phyloP scores from a whole-genome alignment of 2,329 filamentous ascomycete species.

The Xylaria sp. region DNA sequence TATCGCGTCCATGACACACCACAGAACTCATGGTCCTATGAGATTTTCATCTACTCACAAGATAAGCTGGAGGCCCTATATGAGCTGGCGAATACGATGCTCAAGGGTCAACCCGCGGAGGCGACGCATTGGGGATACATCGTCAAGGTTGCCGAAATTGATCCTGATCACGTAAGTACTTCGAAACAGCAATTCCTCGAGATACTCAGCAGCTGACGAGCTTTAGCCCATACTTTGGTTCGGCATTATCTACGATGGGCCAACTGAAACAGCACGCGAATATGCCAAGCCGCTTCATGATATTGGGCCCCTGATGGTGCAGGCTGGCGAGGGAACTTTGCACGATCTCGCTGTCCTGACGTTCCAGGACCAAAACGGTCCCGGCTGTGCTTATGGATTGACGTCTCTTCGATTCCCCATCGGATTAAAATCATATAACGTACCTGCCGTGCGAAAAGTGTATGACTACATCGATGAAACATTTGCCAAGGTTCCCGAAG shows the following conservation, averaged over 20 bases:
- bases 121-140: conserved; percentile 39
- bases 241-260: conserved; percentile 41
- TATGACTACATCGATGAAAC: conserved; percentile 40
- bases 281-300: conserved; percentile 40
- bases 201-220: not conserved
- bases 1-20: conserved; percentile 30
- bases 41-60: conserved; percentile 39
- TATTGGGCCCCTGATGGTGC: conserved; percentile 30
- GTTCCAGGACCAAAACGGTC: conserved; percentile 33
- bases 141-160: conserved; percentile 33
- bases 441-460: conserved; percentile 34
- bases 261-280: conserved; percentile 19
- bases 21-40: conserved; percentile 33
- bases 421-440: conserved; percentile 36
- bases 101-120: conserved; percentile 35
- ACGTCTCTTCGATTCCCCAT: conserved; percentile 40
- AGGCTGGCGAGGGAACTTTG: conserved; percentile 32
- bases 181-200: not conserved
- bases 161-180: conserved; percentile 37
- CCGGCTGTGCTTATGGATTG: conserved; percentile 38
- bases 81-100: conserved; percentile 27
- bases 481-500: conserved; percentile 30
- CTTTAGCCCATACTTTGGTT: conserved; percentile 41
- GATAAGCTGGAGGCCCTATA: conserved; percentile 40
- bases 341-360: conserved; percentile 38